Conservation (phyloP, 805 yeast genomes). For the Starmerella potacharoeniae region DNA sequence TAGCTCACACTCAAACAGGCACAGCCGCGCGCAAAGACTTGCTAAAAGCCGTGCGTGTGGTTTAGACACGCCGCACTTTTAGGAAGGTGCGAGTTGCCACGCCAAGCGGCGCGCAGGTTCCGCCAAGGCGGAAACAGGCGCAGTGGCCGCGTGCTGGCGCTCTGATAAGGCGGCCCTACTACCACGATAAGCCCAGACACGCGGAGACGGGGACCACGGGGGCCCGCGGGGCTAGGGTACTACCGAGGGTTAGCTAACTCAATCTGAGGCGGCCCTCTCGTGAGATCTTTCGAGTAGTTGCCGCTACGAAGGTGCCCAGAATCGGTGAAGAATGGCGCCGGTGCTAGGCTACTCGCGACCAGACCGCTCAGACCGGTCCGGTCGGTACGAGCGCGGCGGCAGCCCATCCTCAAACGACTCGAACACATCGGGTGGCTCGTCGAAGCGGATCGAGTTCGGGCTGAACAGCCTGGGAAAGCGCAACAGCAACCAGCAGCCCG, state of each 20-base stretch:
- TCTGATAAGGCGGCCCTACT: neutral
- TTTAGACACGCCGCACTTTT: no score
- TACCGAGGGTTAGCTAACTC: neutral
- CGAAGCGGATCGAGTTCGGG: neutral
- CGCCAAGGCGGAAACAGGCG: no score
- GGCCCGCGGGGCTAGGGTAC: neutral
- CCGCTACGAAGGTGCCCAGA: neutral
- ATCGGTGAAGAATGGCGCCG: conserved; percentile 4
- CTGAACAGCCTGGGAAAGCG: neutral
- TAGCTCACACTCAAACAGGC: no score
- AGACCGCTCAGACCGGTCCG: conserved; percentile 7
- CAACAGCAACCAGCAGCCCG: neutral
- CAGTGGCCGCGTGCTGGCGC: no score
- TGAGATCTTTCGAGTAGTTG: neutral
- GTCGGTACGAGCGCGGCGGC: neutral
- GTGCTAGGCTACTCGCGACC: conserved; percentile 12
- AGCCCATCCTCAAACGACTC: conserved; percentile 4
- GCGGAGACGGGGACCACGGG: neutral
- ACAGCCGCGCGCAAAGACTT: no score
- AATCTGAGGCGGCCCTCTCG: neutral
- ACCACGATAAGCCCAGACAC: neutral
- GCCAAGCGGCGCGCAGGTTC: no score
- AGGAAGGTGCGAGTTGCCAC: no score
- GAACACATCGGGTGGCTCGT: neutral
- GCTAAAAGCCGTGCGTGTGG: no score